Evolutionary conservation across 2,329 filamentous ascomycete species (phyloP), one percentile per base, ranked within the genome.

Genomic region (Venturia nashicola): DNA sequence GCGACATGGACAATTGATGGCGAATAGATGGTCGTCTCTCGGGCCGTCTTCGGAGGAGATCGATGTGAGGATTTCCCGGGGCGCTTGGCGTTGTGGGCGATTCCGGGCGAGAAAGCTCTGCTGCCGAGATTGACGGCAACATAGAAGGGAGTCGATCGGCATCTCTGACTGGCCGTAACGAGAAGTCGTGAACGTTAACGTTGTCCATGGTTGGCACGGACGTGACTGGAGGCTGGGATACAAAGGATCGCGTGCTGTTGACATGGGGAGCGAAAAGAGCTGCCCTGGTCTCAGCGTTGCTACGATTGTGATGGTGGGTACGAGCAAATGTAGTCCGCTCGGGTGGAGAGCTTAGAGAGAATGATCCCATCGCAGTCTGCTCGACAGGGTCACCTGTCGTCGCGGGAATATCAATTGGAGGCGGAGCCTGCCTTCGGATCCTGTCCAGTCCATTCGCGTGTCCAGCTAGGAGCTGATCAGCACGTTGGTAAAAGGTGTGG

Each of bases 71-170:
- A 61, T 80, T 76, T 34, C 86, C 79, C 1, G 87, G 85, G 59
- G 87, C 87, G 55, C 89, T 81, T 16, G 91, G 91, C 0, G 91
- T 96, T 7, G 90, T 94, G 0, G 91, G 91, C 14, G 91, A 97
- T 65, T 92, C 89, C 9, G 94, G 94, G 72, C 96, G 92, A n/a
- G 93, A 97, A 51, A 83, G 83, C 63, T 91, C 77, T 62, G 88
- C 87, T 12, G 83, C 80, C 67, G 88, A 83, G 63, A 87, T 79
- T 48, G 87, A 83, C 7, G 88, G 84, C 55, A 87, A 80, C 86
- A 94, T 95, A 62, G 89, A 94, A 59, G 88, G 90, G 65, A 94
- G 82, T 65, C 91, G 86, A 72, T 97, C 91, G 55, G 85, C 81
- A 72, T 95, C 90, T 68, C 90, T 87, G 43, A 93, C 87, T 8